These are phyloP conservation scores for Beauveria caledonica DNA, from an alignment of 2,329 filamentous ascomycete species.

Conservation along the genomic window DNA sequence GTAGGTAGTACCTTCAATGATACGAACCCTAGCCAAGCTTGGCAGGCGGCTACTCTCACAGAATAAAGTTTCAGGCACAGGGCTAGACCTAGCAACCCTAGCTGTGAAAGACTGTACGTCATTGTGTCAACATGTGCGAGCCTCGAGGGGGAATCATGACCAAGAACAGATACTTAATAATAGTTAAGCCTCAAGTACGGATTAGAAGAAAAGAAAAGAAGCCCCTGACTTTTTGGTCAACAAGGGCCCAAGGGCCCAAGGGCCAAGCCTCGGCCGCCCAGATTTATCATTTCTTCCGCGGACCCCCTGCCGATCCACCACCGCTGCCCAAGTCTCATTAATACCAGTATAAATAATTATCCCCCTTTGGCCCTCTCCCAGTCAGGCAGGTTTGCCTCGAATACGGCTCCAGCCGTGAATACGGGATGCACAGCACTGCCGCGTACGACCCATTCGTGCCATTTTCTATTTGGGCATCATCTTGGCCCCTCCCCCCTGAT, in stretches of 20 bases:
- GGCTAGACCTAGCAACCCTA: neutral
- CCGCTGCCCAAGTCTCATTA: neutral
- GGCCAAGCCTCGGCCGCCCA: neutral
- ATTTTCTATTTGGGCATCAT: neutral
- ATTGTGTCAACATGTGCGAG: neutral
- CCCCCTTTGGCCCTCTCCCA: neutral
- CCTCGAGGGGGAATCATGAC: neutral
- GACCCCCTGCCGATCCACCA: conserved; percentile 4
- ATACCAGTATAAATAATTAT: neutral
- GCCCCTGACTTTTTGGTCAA: neutral
- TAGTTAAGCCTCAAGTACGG: no score
- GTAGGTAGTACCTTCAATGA: neutral
- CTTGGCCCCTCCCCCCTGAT: neutral
- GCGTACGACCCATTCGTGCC: no score
- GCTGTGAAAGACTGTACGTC: neutral
- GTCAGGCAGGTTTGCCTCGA: neutral
- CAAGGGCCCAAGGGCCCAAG: neutral
- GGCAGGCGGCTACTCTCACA: neutral
- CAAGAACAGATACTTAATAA: neutral
- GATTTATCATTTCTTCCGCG: conserved; percentile 1
- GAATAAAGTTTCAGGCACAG: neutral
- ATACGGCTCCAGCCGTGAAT: conserved; percentile 1
- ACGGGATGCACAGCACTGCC: neutral
- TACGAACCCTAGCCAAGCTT: neutral
- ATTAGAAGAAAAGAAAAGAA: neutral